Evolutionary conservation across 1,284 basidiomycete genomes (phyloP), one percentile per base, ranked within the genome.

Genomic region (Tausonia pullulans): DNA sequence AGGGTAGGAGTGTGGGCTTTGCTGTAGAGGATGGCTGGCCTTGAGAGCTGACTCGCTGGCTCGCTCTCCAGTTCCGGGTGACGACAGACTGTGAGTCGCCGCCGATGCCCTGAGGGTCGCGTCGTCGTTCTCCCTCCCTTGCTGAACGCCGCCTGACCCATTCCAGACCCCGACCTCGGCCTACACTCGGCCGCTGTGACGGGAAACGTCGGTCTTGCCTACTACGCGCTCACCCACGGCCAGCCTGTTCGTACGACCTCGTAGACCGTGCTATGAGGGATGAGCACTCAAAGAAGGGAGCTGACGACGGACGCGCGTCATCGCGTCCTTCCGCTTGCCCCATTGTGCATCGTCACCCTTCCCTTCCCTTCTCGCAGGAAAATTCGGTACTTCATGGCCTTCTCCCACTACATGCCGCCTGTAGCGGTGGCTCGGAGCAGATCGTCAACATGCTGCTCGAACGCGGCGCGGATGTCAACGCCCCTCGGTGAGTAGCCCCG

Each of bases 381-480:
- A 95, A 97, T 75, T 88, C 90, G 5, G 88, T 94, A 44, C 81
- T 94, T 63, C 90, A 93, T 72, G 92, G 92, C 59, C 87, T 96
- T 4, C 83, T 94, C 43, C 92, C 92, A 1, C 81, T 97, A 13
- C 92, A 97, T 73, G 91, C 90, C 4, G 92, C 92, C 1, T 87
- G 85, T 70, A 87, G 89, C 0, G 89, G 89, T 41, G 93, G 93
- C 1, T 87, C 84, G 72, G 86, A 87, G 67, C 82, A 85, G 61
- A 87, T 95, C 60, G 90, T 95, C 43, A 83, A 83, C 72, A 81
- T 92, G 71, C 79, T 97, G 64, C 87, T 97, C 71, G 89, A 94
- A 68, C 79, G 84, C 66, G 93, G 92, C 16, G 93, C 93, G 39
- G 92, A 97, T 74, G 91, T 95, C 53, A 95, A 96, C 76, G 90